These are phyloP conservation scores for Metschnikowia kofuensis DNA, from an alignment of 805 yeast genomes.

Conservation along the genomic window DNA sequence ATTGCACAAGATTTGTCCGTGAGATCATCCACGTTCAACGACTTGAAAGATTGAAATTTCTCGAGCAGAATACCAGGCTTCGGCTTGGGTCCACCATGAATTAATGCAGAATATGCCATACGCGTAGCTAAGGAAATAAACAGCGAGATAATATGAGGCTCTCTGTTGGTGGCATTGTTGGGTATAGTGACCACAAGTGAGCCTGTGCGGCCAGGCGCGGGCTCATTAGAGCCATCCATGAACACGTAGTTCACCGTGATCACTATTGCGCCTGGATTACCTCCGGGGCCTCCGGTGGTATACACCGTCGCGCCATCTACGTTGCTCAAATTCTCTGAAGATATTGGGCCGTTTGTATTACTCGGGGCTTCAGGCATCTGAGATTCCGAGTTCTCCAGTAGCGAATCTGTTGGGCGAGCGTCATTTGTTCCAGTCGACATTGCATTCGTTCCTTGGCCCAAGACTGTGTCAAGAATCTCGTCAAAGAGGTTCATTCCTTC, in stretches of 20 bases:
- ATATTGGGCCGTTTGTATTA: not conserved
- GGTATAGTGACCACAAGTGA: constrained; percentile 64
- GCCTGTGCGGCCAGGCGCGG: constrained; percentile 45
- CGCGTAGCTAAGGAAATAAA: constrained; percentile 66
- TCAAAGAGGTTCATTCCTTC: constrained; percentile 9
- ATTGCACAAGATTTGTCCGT: constrained; percentile 52
- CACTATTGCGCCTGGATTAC: constrained; percentile 33
- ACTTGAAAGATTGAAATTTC: constrained; percentile 50
- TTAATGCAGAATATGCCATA: constrained; percentile 62
- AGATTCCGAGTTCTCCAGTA: not conserved
- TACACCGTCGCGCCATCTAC: constrained; percentile 6
- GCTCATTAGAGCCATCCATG: constrained; percentile 40
- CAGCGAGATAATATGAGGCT: constrained; percentile 58
- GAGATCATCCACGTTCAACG: constrained; percentile 21
- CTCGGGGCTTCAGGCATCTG: not conserved
- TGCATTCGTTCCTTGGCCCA: constrained; percentile 4
- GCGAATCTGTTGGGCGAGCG: not conserved
- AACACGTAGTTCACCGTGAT: constrained; percentile 45
- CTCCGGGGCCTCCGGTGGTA: constrained; percentile 10
- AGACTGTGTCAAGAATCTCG: constrained; percentile 13
- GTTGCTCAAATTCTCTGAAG: constrained; percentile 1
- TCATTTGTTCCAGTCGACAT: not conserved
- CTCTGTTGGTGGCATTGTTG: constrained; percentile 56
- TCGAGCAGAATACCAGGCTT: constrained; percentile 53
- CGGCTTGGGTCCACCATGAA: constrained; percentile 43